A percentile compares a stretch with the other conserved stretches of the same genome.
Conservation (phyloP, 2,329 filamentous ascomycete species). For the Coniosporium tulheliwenetii region DNA sequence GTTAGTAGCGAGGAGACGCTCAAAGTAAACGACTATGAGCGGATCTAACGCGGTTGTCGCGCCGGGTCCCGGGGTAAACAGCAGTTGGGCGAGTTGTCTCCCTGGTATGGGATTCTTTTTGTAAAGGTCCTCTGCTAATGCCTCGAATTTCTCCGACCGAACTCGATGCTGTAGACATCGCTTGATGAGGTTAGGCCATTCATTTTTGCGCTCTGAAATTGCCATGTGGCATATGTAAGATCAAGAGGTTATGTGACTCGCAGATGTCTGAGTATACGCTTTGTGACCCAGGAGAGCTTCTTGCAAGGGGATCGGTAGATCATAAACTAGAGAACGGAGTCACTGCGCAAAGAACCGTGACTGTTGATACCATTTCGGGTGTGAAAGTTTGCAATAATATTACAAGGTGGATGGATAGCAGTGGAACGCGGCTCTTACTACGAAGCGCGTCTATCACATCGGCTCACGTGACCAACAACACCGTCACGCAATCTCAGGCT, state of each 20-base stretch:
- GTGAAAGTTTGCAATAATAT: too few species aligned
- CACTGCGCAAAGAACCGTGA: too few species aligned
- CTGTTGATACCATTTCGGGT: too few species aligned
- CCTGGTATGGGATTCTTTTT: conserved; percentile 1
- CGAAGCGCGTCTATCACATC: too few species aligned
- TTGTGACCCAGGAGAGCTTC: neutral
- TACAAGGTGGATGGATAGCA: too few species aligned
- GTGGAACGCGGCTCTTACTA: too few species aligned
- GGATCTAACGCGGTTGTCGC: conserved; percentile 12
- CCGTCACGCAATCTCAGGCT: too few species aligned
- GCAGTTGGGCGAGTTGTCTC: conserved; percentile 1
- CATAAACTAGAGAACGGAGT: too few species aligned
- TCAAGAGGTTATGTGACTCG: neutral
- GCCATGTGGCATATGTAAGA: neutral
- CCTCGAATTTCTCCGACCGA: conserved; percentile 2
- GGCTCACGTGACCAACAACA: too few species aligned
- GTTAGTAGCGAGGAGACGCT: conserved; percentile 1
- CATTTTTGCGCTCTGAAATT: neutral
- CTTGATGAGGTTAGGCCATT: conserved; percentile 4
- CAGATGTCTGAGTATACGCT: neutral
- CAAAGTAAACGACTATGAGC: conserved; percentile 1
- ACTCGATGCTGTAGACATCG: conserved; percentile 4
- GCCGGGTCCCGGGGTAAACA: conserved; percentile 2
- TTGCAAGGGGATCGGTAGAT: too few species aligned
- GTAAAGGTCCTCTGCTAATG: conserved; percentile 3